Percentiles rank a stretch among this genome's conserved stretches.
Evolutionary conservation across 257 asterid genomes (phyloP).

Genomic region (Ocimum tenuiflorum): DNA sequence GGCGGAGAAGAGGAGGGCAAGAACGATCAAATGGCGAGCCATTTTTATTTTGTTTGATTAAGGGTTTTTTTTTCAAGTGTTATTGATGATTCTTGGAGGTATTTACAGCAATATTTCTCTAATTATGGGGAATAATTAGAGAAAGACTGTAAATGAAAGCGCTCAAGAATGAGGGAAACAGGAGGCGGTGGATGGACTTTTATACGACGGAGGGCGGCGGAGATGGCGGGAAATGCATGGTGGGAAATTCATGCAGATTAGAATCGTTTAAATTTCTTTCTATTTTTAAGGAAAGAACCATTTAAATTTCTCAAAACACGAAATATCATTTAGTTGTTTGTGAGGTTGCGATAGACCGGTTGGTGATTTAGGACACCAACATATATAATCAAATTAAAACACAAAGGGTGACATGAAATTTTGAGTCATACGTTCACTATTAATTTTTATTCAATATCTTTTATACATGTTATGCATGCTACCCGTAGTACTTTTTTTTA

Average conservation of each 20-base stretch:
- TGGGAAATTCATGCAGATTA: not conserved
- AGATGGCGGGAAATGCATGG: constrained; percentile 22
- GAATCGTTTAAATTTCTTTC: too few species aligned
- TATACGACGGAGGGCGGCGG: constrained; percentile 30
- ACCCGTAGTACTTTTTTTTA: too few species aligned
- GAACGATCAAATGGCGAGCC: constrained; percentile 55
- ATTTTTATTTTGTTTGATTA: constrained; percentile 15
- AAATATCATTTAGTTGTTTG: too few species aligned
- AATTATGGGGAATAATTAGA: not conserved
- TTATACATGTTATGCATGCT: too few species aligned
- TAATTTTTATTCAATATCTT: too few species aligned
- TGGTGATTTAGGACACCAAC: too few species aligned
- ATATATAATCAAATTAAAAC: too few species aligned
- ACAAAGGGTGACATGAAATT: too few species aligned
- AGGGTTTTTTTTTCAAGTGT: not conserved
- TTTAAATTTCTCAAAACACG: too few species aligned
- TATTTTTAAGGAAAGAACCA: too few species aligned
- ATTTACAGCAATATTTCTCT: constrained; percentile 36
- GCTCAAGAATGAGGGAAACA: constrained; percentile 33
- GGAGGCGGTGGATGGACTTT: constrained; percentile 16
- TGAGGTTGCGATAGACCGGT: too few species aligned
- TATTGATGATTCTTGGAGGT: constrained; percentile 30
- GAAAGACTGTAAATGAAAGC: constrained; percentile 44
- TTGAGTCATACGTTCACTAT: too few species aligned
- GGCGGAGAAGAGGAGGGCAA: constrained; percentile 49